Conservation (phyloP, 129 eudicot genomes). For the Helianthus tuberosus region DNA sequence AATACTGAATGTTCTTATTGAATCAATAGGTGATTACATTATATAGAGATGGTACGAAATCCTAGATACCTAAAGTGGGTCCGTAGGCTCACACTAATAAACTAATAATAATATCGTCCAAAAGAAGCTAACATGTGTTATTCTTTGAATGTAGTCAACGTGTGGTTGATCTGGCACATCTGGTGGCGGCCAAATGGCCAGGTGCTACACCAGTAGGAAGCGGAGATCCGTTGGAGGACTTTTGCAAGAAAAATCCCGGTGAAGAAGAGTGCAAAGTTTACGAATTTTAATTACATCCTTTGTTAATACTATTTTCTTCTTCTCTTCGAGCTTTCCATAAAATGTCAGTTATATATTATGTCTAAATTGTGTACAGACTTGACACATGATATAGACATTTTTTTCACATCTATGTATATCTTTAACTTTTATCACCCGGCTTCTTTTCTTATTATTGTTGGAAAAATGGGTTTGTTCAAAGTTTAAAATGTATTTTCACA, state of each 20-base stretch:
- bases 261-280: slow-evolving; percentile 95
- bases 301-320: not conserved
- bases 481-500: no score
- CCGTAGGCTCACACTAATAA: no score
- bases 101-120: no score
- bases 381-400: not conserved
- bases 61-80: no score
- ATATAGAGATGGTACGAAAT: no score
- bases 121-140: not conserved
- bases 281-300: slow-evolving; percentile 47
- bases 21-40: no score
- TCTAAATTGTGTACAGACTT: not conserved
- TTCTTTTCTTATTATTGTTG: no score
- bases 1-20: no score
- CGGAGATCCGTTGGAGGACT: slow-evolving; percentile 92
- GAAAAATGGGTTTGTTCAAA: no score
- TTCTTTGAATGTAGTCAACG: slow-evolving; percentile 58
- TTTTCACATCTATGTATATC: not conserved
- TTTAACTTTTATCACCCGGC: no score
- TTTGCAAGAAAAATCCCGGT: slow-evolving; percentile 76
- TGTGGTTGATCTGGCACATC: slow-evolving; percentile 93
- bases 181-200: slow-evolving; percentile 94
- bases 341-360: not conserved
- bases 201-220: slow-evolving; percentile 62
- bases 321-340: not conserved